A percentile compares a stretch with the other conserved stretches of the same genome.
Conservation (phyloP, 148 eudicot species). For the Vaccinium macrocarpon region DNA sequence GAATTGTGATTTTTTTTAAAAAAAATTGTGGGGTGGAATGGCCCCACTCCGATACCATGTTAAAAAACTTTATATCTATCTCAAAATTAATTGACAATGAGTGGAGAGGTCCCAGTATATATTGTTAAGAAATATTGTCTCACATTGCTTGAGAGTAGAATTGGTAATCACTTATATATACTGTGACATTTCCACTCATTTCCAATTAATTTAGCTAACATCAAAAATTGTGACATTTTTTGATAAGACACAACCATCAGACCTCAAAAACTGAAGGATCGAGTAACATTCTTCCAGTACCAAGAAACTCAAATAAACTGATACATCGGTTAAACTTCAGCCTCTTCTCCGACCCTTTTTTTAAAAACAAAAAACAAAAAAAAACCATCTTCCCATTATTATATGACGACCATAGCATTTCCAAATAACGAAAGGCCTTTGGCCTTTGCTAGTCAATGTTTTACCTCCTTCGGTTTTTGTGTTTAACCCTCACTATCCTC, state of each 20-base stretch:
- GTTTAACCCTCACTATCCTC: constrained; percentile 39
- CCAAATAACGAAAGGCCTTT: not conserved
- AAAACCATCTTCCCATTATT: not conserved
- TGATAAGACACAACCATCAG: constrained; percentile 7
- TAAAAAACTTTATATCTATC: no score
- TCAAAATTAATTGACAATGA: no score
- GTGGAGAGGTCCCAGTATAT: no score
- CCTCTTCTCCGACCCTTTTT: not conserved
- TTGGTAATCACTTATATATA: no score
- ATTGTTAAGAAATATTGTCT: no score
- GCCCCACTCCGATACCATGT: no score
- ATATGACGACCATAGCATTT: not conserved
- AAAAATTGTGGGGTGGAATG: no score
- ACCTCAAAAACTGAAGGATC: not conserved
- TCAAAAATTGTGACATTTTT: constrained; percentile 15
- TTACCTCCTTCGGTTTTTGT: constrained; percentile 41
- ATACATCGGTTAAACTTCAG: not conserved
- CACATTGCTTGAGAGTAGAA: no score
- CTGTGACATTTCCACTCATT: no score
- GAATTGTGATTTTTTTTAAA: no score
- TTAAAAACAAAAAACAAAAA: not conserved
- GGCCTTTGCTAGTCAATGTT: not conserved
- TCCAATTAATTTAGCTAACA: not conserved
- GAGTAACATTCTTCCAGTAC: not conserved
- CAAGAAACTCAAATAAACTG: not conserved